Conservation (phyloP, 257 asterid species). For the Petunia secreta region DNA sequence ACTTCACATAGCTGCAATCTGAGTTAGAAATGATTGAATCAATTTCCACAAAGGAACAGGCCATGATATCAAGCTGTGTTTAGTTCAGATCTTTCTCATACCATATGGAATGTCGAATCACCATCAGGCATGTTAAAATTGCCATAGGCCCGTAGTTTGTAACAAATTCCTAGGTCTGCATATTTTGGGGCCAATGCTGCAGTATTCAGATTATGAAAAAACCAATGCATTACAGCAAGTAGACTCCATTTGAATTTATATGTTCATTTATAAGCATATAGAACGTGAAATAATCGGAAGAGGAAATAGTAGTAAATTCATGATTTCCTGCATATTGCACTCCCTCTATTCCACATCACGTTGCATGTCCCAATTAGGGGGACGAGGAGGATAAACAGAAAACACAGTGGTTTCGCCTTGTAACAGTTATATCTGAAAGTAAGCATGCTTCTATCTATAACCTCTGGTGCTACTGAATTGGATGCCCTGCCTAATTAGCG, state of each 20-base stretch:
- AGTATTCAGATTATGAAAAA: not conserved
- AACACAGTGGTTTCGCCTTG: not conserved
- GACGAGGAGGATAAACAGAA: not conserved
- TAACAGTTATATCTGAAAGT: too few relatives aligned
- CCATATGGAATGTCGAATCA: constrained; percentile 65
- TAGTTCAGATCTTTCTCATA: constrained; percentile 69
- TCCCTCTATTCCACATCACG: not conserved
- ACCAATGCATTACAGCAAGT: not conserved
- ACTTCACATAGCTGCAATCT: constrained; percentile 34
- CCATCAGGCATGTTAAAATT: constrained; percentile 74
- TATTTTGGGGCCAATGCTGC: constrained; percentile 81
- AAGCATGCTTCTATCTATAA: too few relatives aligned
- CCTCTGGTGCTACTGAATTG: not conserved
- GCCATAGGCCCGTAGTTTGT: constrained; percentile 50
- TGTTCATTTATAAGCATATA: not conserved
- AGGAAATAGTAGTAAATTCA: not conserved
- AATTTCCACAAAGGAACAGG: constrained; percentile 37
- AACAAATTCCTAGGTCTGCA: constrained; percentile 87
- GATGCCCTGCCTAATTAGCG: too few relatives aligned
- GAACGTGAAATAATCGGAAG: not conserved
- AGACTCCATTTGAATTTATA: not conserved
- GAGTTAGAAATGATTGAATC: constrained; percentile 36
- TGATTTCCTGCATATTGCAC: not conserved
- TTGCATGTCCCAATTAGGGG: not conserved
- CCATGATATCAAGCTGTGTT: constrained; percentile 23